phyloP scores from a whole-genome alignment of 2,329 filamentous ascomycete species.

The Talaromyces funiculosus region DNA sequence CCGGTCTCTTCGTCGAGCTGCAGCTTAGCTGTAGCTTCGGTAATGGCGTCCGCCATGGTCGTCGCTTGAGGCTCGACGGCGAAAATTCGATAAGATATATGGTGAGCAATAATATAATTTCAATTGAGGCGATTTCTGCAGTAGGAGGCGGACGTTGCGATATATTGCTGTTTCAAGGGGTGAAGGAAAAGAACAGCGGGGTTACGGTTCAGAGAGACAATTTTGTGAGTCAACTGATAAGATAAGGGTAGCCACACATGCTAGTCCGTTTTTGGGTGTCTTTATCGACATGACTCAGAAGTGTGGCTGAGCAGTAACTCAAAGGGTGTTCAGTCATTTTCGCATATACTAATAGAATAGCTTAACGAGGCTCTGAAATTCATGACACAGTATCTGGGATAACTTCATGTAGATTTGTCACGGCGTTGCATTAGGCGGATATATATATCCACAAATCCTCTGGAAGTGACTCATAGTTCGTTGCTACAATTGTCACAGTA shows the following conservation, averaged over 20 bases:
- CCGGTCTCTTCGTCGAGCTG: constrained; percentile 59
- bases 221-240: constrained; percentile 6
- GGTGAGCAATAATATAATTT: neutral
- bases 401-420: neutral
- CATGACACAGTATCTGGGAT: neutral
- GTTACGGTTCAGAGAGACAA: neutral
- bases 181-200: neutral
- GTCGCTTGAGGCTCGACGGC: neutral
- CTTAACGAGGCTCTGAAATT: neutral
- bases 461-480: too few species aligned
- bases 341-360: neutral
- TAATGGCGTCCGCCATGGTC: constrained; percentile 14
- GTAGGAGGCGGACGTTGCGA: neutral
- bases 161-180: neutral
- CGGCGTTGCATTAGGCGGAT: neutral
- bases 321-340: neutral
- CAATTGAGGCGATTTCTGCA: neutral
- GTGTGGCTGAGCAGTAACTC: neutral
- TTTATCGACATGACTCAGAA: neutral
- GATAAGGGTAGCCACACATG: neutral
- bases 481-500: too few species aligned
- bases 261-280: neutral
- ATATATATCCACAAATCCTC: neutral
- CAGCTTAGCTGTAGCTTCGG: constrained; percentile 49
- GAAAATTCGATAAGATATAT: neutral